Base-by-base conservation (phyloP, 352 stramenopile species). In the Globisporangium cylindrosporum region DNA sequence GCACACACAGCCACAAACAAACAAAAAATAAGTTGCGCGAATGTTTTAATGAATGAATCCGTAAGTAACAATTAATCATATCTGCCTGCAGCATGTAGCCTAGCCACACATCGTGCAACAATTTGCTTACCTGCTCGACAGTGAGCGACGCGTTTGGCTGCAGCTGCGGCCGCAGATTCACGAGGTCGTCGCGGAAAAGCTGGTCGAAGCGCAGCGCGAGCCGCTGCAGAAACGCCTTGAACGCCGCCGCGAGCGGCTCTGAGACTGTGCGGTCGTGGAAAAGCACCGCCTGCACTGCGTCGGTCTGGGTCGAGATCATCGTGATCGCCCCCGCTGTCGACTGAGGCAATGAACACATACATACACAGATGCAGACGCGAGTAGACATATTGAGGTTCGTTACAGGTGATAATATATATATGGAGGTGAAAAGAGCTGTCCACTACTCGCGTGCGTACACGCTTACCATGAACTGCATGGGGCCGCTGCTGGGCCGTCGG, bases 201-300 rank as follows among this genome's bases (percentile, higher is more conserved):
- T 84, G 53, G 1, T 72, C 49, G 65, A 92, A 93, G 18, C 71
- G 73, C 29, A 82, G 59, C 24, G 88, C 69, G 60, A 92, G 72
- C 15, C 71, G 70, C 56, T 89, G 71, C 25, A 95, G 70, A 68
- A 92, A 88, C n/a, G 66, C 57, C 34, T 85, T 86, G 18, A 93
- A 75, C 24, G 73, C 70, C 22, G 71, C 74, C 1, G 73, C 79
- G 12, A 81, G 76, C 53, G 72, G 73, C 34, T 91, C 78, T 1
- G 75, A 79, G 61, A 80, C 48, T 22, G 78, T 87, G 24, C 84
- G 81, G 56, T 93, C 85, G 64, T 95, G 85, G 63, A 95, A 95
- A 36, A 95, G 74, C 56, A 92, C 86, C 20, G 73, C 84, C 43
- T 93, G 85, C 51, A 91, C 68, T 22, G 59, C 71, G 43, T 82